Evolutionary conservation across 2,329 filamentous ascomycete genomes (phyloP), one percentile per base, ranked within the genome.

Genomic region (Chaetomium sp.): DNA sequence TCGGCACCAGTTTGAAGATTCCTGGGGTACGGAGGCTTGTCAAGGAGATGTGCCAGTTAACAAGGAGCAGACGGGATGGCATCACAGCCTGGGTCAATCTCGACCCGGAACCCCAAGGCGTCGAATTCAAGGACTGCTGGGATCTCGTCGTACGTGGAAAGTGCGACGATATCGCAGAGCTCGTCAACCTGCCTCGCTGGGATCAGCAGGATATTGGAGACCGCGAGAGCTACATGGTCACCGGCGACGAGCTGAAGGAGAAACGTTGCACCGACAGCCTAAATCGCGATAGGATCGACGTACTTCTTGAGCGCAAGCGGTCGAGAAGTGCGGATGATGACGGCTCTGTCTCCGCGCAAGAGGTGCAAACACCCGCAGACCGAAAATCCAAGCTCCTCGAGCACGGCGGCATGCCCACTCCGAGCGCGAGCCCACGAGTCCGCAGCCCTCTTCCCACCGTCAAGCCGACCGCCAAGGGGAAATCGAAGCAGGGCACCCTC

Each of bases 1-100:
- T 97, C 9, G 95, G 95, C 60, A 99, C 95, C 2, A 97, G 92
- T 65, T 81, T 99, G 71, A 98, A 98, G 75, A 93, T 99, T 57
- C 94, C 94, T 0, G 95, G 95, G 9, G 93, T 97, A 51, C 88
- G 91, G 67, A 86, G 93, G 61, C 90, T 99, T 64, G 93, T 94
- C 65, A 91, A 91, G 75, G 93, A 97, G 76, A 87, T 98, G 84
- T 97, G 93, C 75, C 87, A 89, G 57, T 89, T 92, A 35, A 91
- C 96, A n/a, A 86, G 93, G 67, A 87, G 89, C 72, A 87, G 92
- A 62, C 87, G 87, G 69, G 91, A 96, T 70, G 93, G 94, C 0
- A 86, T 97, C 65, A 92, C 93, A 0, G 89, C 96, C 57, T 99
- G 94, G 92, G 91, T 99, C 78, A 98, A 98, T 77, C 87, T 92